Evolutionary conservation across 306 rosid genomes (phyloP).

Genomic region (Trifolium subterraneum): DNA sequence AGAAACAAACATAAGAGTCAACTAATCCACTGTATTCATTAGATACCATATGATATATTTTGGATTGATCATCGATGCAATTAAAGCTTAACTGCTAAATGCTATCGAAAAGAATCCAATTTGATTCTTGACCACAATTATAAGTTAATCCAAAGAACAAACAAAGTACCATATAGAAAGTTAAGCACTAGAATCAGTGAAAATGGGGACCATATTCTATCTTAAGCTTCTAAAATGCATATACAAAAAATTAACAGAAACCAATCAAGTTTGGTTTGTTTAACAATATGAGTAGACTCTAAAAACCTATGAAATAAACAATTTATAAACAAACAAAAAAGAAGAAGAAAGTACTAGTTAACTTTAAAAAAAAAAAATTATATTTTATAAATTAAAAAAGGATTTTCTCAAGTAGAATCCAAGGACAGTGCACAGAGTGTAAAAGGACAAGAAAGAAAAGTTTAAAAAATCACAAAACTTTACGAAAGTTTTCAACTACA

Average conservation of each 20-base stretch:
- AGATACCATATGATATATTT: neutral
- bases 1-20: neutral
- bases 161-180: conserved; percentile 16
- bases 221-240: conserved; percentile 29
- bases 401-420: conserved; percentile 53
- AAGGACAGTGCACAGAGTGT: conserved; percentile 47
- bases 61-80: conserved; percentile 14
- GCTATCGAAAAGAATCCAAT: conserved; percentile 7
- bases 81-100: conserved; percentile 33
- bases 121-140: neutral
- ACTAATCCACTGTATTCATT: neutral
- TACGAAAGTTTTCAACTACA: conserved; percentile 51
- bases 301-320: conserved; percentile 14
- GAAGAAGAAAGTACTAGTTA: conserved; percentile 17
- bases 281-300: conserved; percentile 32
- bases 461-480: conserved; percentile 41
- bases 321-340: conserved; percentile 20
- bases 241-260: neutral
- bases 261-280: conserved; percentile 33
- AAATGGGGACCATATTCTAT: conserved; percentile 40
- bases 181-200: conserved; percentile 27
- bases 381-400: conserved; percentile 31
- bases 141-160: conserved; percentile 18
- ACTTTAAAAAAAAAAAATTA: too few relatives aligned
- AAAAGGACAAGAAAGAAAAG: conserved; percentile 60